These are phyloP conservation scores for Rhynchospora breviuscula DNA, from an alignment of 176 grass and related monocot genomes.

Conservation along the genomic window DNA sequence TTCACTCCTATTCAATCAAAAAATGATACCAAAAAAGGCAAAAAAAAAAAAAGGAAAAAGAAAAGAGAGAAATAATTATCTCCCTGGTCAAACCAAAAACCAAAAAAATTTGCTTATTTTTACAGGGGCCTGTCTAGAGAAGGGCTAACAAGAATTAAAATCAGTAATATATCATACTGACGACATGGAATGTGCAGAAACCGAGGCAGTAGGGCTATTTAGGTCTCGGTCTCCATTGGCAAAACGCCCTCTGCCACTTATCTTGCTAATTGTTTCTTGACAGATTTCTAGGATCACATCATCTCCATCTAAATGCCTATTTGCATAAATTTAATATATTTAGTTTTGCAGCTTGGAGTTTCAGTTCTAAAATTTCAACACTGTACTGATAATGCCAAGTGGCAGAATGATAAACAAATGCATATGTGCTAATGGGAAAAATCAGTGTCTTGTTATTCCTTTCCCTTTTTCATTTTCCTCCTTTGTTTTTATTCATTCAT, in stretches of 20 bases:
- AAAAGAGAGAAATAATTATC: not conserved
- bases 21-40: constrained; percentile 12
- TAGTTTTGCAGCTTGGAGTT: not conserved
- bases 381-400: not conserved
- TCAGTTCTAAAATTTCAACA: not conserved
- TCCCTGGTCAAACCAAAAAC: not conserved
- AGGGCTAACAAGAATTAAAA: constrained; percentile 37
- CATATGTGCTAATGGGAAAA: not conserved
- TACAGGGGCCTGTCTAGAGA: constrained; percentile 51
- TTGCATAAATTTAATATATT: not conserved
- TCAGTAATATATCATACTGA: constrained; percentile 67
- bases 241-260: constrained; percentile 55
- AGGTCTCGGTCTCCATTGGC: constrained; percentile 73
- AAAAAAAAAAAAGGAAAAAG: not conserved
- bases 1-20: constrained; percentile 21
- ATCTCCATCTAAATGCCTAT: constrained; percentile 22
- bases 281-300: constrained; percentile 87
- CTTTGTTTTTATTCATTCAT: not conserved
- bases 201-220: constrained; percentile 76
- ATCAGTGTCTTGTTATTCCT: not conserved
- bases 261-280: constrained; percentile 60
- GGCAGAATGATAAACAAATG: not conserved
- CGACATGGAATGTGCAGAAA: constrained; percentile 82
- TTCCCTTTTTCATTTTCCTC: not conserved
- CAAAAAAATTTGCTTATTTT: constrained; percentile 24